These are phyloP conservation scores for Bidens hawaiensis DNA, from an alignment of 140 eudicot species.

Conservation along the genomic window DNA sequence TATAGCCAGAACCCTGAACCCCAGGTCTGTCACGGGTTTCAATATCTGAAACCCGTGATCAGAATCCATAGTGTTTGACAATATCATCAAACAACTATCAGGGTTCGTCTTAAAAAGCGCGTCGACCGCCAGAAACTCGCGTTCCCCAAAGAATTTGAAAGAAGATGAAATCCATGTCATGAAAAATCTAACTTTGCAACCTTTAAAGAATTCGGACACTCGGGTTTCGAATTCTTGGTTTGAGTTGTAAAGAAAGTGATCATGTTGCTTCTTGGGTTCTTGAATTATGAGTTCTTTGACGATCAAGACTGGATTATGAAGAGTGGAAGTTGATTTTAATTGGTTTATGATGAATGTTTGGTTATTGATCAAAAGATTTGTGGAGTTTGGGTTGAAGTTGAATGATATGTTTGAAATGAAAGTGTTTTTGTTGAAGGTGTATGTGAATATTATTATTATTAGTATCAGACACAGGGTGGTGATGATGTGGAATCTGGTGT, in stretches of 20 bases:
- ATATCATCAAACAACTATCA: constrained; percentile 46
- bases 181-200: constrained; percentile 49
- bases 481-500: constrained; percentile 30
- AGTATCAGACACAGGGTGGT: constrained; percentile 30
- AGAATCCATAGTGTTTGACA: constrained; percentile 52
- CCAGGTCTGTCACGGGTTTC: constrained; percentile 40
- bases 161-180: constrained; percentile 87
- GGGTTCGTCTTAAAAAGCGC: constrained; percentile 55
- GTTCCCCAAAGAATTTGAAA: constrained; percentile 30
- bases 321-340: constrained; percentile 21
- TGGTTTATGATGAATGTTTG: constrained; percentile 14
- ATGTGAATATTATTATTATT: constrained; percentile 22
- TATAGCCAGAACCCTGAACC: constrained; percentile 40
- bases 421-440: constrained; percentile 33
- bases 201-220: constrained; percentile 32
- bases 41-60: constrained; percentile 31
- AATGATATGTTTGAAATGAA: constrained; percentile 32
- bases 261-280: constrained; percentile 11
- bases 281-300: constrained; percentile 24
- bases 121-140: constrained; percentile 30
- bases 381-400: constrained; percentile 19
- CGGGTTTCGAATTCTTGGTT: constrained; percentile 32
- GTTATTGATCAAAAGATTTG: constrained; percentile 23
- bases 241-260: constrained; percentile 27
- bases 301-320: constrained; percentile 24